Base-by-base conservation (phyloP, 768 basidiomycete species). In the Collybia sordida region DNA sequence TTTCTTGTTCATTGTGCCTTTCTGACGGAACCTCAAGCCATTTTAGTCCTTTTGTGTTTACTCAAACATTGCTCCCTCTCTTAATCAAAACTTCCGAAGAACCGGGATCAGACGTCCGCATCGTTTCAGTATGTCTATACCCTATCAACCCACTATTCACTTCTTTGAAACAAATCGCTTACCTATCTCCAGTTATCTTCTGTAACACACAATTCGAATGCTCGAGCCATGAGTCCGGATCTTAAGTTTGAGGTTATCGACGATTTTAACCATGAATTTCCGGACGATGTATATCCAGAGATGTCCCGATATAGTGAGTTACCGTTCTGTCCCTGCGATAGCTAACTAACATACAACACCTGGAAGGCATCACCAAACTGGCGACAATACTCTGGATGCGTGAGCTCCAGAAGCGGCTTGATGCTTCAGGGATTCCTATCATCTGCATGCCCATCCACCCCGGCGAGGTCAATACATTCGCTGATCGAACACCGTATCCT, bases 381-480 rank as follows among this genome's bases (percentile, higher is more conserved):
- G 71, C 73, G 6, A 68, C 68, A 36, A 55, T 73, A 14, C 67
- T 82, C 4, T 80, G 72, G 42, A 70, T 69, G 0, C 68, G 68
- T 19, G 72, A 77, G 52, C 64, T 84, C 15, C 80, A 82, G 46
- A 68, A 67, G 11, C 71, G 58, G 21, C 61, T 82, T 15, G 66
- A 72, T 28, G 59, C 53, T 6, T 53, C 58, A 2, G 53, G 59
- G 2, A 50, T 62, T 31, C 57, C 65, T 6, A 71, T 74, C 40
- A 59, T 64, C 6, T 64, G 60, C 41, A 63, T 70, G 24, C 53
- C 70, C 19, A 56, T 69, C 12, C 63, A 72, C 42, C 72, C 70
- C 2, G 72, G 72, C 12, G 54, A 53, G 15, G 67, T 73, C 43
- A 66, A 68, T 47, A 71, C 67, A 2, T 66, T 65, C 23, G 54